Evolutionary conservation across 257 asterid genomes (phyloP).

Genomic region (Petunia secreta): DNA sequence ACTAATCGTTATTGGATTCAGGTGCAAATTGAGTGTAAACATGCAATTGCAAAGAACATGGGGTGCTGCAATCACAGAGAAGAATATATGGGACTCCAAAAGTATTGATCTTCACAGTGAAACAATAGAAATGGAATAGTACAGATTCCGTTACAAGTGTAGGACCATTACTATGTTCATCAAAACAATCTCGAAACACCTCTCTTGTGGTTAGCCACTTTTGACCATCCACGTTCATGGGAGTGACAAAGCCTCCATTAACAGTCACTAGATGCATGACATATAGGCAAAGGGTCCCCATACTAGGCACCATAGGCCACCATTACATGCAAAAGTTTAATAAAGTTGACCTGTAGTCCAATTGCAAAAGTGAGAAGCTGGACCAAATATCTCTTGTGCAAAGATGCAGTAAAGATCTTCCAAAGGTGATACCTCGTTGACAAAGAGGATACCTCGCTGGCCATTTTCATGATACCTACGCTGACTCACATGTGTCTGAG

Average conservation of each 20-base stretch:
- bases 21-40: background rate
- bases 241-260: slow-evolving; percentile 67
- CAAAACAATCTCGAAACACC: slow-evolving; percentile 35
- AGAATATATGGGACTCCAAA: background rate
- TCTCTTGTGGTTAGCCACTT: slow-evolving; percentile 51
- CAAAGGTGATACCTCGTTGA: slow-evolving; percentile 29
- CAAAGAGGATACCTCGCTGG: slow-evolving; percentile 59
- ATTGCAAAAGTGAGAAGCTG: slow-evolving; percentile 39
- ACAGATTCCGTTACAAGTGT: slow-evolving; percentile 34
- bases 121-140: slow-evolving; percentile 29
- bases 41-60: background rate
- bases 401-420: slow-evolving; percentile 48
- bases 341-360: slow-evolving; percentile 42
- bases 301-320: slow-evolving; percentile 42
- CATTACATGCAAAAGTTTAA: slow-evolving; percentile 43
- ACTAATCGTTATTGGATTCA: background rate
- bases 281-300: slow-evolving; percentile 49
- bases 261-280: slow-evolving; percentile 44
- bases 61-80: background rate
- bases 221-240: slow-evolving; percentile 57
- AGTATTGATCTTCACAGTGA: background rate
- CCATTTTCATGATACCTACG: slow-evolving; percentile 44
- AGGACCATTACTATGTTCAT: slow-evolving; percentile 47
- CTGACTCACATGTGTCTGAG: slow-evolving; percentile 37
- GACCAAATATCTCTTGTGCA: slow-evolving; percentile 37